Percentiles rank a stretch among this genome's conserved stretches.
phyloP scores from a whole-genome alignment of 2,329 filamentous ascomycete species.

The Cladosporium sp. region DNA sequence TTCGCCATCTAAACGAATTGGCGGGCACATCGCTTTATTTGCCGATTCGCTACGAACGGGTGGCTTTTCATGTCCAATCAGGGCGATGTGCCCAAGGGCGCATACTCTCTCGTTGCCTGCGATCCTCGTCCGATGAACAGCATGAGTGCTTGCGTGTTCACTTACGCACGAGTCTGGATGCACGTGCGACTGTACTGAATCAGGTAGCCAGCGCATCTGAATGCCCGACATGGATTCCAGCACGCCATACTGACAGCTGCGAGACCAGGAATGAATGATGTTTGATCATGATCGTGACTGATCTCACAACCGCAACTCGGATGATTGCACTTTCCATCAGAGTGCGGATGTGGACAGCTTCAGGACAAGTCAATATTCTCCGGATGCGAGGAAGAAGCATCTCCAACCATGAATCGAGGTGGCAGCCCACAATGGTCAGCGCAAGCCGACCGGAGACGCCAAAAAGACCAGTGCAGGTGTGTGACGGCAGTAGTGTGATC shows the following conservation, averaged over 20 bases:
- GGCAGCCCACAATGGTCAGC: neutral
- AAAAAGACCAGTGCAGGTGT: neutral
- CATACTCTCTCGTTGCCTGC: neutral
- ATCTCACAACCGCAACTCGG: neutral
- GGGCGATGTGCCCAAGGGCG: neutral
- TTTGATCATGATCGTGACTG: neutral
- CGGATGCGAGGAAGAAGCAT: neutral
- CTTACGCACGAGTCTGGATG: neutral
- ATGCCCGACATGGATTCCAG: neutral
- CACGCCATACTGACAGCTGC: neutral
- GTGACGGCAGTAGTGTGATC: conserved; percentile 11
- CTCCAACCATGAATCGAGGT: neutral
- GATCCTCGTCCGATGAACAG: neutral
- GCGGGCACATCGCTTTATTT: conserved; percentile 3
- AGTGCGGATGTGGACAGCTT: neutral
- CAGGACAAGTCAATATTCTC: neutral
- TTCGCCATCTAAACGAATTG: neutral
- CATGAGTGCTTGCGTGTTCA: neutral
- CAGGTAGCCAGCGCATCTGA: too few relatives aligned
- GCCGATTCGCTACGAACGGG: conserved; percentile 3
- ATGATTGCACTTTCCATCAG: neutral
- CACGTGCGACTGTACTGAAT: neutral
- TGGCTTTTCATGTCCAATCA: neutral
- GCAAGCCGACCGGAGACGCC: neutral
- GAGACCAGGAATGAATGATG: neutral